Evolutionary conservation across 345 rosid genomes (phyloP).

Genomic region (Ailanthus altissimus): DNA sequence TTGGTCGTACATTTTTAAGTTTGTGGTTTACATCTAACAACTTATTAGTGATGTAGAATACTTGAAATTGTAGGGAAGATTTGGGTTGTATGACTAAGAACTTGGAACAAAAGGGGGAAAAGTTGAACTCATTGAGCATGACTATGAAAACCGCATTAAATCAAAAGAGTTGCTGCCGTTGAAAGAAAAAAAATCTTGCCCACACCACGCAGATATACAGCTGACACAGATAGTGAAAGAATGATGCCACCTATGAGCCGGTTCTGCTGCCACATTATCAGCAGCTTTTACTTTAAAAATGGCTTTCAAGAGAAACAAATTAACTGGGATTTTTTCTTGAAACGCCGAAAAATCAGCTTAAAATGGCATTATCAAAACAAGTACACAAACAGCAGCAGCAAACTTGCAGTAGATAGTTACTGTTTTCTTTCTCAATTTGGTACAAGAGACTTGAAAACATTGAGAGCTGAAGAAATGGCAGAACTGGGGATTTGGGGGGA

Average conservation of each 20-base stretch:
- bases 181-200: too few species aligned
- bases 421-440: neutral
- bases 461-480: conserved; percentile 21
- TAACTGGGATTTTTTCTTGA: neutral
- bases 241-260: neutral
- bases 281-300: neutral
- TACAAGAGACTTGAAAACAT: neutral
- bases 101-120: too few species aligned
- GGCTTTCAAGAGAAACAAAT: neutral
- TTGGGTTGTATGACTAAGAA: too few species aligned
- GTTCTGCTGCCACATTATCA: neutral
- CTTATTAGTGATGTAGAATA: too few species aligned
- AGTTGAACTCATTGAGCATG: too few species aligned
- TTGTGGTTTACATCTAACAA: too few species aligned
- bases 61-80: too few species aligned
- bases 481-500: neutral
- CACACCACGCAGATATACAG: too few species aligned
- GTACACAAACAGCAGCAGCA: neutral
- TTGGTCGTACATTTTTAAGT: too few species aligned
- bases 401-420: neutral
- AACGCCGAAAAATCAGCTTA: neutral
- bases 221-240: neutral
- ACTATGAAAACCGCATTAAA: too few species aligned
- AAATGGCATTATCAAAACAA: neutral
- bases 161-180: too few species aligned